Evolutionary conservation across 73 alveolate species (phyloP).

Genomic region (Blepharisma stoltei): DNA sequence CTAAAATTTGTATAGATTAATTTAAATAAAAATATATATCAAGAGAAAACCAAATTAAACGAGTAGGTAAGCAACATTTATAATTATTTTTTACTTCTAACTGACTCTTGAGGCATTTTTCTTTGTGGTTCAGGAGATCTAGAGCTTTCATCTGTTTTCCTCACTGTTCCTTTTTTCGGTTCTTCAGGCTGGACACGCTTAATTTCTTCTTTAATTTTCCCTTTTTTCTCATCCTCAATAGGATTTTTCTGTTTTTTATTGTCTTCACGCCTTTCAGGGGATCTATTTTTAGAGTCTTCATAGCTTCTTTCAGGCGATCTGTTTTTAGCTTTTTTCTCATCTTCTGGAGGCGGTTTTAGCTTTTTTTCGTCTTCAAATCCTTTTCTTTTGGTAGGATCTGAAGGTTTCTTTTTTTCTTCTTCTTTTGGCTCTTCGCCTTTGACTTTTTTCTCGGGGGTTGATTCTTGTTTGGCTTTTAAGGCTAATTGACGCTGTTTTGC

Average conservation of each 20-base stretch:
- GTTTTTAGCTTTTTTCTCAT: constrained; percentile 30
- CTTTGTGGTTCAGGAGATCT: too few relatives aligned
- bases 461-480: constrained; percentile 30
- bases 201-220: neutral
- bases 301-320: too few relatives aligned
- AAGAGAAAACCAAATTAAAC: too few relatives aligned
- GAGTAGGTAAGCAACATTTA: too few relatives aligned
- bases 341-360: neutral
- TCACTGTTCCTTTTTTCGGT: neutral
- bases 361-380: constrained; percentile 15
- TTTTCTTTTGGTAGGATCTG: constrained; percentile 24
- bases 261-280: constrained; percentile 33
- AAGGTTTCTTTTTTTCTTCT: constrained; percentile 25
- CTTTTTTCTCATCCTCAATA: constrained; percentile 39
- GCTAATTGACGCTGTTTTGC: constrained; percentile 27
- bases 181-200: neutral
- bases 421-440: constrained; percentile 22
- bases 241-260: constrained; percentile 12
- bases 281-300: constrained; percentile 14
- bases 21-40: too few relatives aligned
- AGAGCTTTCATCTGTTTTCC: neutral
- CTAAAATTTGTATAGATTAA: too few relatives aligned
- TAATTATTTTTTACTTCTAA: too few relatives aligned
- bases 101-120: too few relatives aligned
- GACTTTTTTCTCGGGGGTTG: constrained; percentile 34